Conservation (phyloP, 1,139 yeast genomes). For the Pichia sp. region DNA sequence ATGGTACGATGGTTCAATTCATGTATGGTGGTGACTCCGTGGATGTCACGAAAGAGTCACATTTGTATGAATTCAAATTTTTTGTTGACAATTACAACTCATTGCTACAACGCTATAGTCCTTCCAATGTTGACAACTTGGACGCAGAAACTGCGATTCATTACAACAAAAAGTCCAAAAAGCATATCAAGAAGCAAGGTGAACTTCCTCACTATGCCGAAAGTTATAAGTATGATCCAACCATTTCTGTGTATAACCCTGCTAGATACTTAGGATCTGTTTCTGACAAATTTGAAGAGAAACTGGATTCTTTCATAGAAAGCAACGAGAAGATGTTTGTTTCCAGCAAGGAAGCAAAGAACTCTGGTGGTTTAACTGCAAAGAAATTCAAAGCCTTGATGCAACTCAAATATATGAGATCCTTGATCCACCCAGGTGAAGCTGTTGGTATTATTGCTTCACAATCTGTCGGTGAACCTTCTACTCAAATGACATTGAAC, state of each 20-base stretch:
- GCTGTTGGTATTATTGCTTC: constrained; percentile 98
- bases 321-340: constrained; percentile 53
- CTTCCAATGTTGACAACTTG: constrained; percentile 70
- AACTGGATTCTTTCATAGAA: constrained; percentile 66
- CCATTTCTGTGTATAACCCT: constrained; percentile 80
- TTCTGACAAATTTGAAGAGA: constrained; percentile 81
- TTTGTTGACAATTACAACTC: constrained; percentile 90
- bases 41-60: constrained; percentile 92
- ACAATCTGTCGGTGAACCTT: constrained; percentile 98
- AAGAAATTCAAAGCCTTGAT: constrained; percentile 92
- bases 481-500: constrained; percentile 98
- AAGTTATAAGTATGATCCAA: constrained; percentile 75
- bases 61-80: constrained; percentile 90
- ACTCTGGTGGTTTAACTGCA: constrained; percentile 56
- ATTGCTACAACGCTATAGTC: constrained; percentile 79
- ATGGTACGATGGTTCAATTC: constrained; percentile 91
- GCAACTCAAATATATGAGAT: constrained; percentile 98
- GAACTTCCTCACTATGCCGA: constrained; percentile 62
- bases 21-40: constrained; percentile 96
- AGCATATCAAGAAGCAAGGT: constrained; percentile 64
- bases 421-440: constrained; percentile 93
- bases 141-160: constrained; percentile 78
- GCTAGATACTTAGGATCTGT: constrained; percentile 89
- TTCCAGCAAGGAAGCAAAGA: constrained; percentile 44
- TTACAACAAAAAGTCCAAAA: constrained; percentile 79